A percentile compares a stretch with the other conserved stretches of the same genome.
phyloP scores from a whole-genome alignment of 1,139 yeast species.

The Kazachstania sp. region DNA sequence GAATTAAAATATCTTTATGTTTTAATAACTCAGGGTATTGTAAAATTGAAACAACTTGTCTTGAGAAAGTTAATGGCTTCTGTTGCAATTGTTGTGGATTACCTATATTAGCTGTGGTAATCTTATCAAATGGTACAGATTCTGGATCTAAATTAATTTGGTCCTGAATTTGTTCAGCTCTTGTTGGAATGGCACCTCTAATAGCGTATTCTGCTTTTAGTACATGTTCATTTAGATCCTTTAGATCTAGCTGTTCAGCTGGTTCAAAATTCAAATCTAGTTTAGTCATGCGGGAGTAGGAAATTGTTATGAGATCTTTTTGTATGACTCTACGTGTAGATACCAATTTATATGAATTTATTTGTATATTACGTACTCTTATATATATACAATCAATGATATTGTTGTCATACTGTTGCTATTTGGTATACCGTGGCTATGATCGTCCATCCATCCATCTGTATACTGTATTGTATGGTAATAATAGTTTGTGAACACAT shows the following conservation, averaged over 20 bases:
- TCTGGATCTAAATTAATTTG: slow-evolving; percentile 44
- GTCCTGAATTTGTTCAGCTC: slow-evolving; percentile 76
- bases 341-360: too few species aligned
- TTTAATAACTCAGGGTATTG: slow-evolving; percentile 69
- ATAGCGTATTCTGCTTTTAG: slow-evolving; percentile 90
- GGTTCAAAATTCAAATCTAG: slow-evolving; percentile 10
- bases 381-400: too few species aligned
- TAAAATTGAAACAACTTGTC: slow-evolving; percentile 77
- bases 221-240: slow-evolving; percentile 66
- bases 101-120: slow-evolving; percentile 87
- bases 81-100: slow-evolving; percentile 96
- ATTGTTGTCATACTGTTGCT: too few species aligned
- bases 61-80: slow-evolving; percentile 82
- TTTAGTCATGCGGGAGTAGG: neutral
- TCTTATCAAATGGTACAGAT: slow-evolving; percentile 63
- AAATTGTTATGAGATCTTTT: neutral
- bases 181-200: slow-evolving; percentile 78
- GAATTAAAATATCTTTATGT: slow-evolving; percentile 11
- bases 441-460: too few species aligned
- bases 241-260: slow-evolving; percentile 30
- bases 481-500: too few species aligned
- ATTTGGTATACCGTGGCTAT: too few species aligned
- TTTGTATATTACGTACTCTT: too few species aligned
- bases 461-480: too few species aligned
- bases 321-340: too few species aligned